Evolutionary conservation across 345 rosid genomes (phyloP).

Genomic region (Corchorus olitorius): DNA sequence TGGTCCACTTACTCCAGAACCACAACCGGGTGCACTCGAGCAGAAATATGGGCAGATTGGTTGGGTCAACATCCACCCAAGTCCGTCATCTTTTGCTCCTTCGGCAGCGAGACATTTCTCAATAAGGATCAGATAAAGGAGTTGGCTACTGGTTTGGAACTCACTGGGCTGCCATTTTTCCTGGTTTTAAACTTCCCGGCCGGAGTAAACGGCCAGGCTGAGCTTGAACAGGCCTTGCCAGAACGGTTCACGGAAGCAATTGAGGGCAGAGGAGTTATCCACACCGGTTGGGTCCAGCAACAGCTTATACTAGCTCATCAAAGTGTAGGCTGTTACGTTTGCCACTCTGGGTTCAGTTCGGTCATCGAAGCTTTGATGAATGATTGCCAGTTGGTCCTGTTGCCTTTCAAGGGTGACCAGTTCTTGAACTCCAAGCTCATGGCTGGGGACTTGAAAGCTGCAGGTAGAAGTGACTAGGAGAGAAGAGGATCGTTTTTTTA

Average conservation of each 20-base stretch:
- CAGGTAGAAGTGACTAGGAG: slow-evolving; percentile 35
- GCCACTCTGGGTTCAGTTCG: slow-evolving; percentile 40
- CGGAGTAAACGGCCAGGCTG: neutral
- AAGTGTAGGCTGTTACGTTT: slow-evolving; percentile 32
- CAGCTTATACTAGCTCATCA: slow-evolving; percentile 30
- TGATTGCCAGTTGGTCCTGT: slow-evolving; percentile 37
- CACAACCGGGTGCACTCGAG: slow-evolving; percentile 29
- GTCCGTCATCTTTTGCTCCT: slow-evolving; percentile 34
- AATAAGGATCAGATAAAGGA: slow-evolving; percentile 28
- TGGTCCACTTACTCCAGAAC: slow-evolving; percentile 37
- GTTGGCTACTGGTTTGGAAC: slow-evolving; percentile 35
- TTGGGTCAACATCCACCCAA: slow-evolving; percentile 27
- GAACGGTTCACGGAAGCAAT: slow-evolving; percentile 29
- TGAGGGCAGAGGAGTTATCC: slow-evolving; percentile 27
- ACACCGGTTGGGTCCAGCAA: slow-evolving; percentile 43
- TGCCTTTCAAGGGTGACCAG: slow-evolving; percentile 44
- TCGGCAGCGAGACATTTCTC: slow-evolving; percentile 41
- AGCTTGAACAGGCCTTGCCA: slow-evolving; percentile 24
- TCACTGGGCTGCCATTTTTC: slow-evolving; percentile 36
- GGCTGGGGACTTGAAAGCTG: slow-evolving; percentile 31
- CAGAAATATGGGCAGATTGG: slow-evolving; percentile 40
- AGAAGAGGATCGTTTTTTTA: slow-evolving; percentile 37
- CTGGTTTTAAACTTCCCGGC: slow-evolving; percentile 35
- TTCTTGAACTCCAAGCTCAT: slow-evolving; percentile 39
- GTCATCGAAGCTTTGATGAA: slow-evolving; percentile 35